Conservation (phyloP, 2,329 filamentous ascomycete species). For the Stemphylium lycopersici region DNA sequence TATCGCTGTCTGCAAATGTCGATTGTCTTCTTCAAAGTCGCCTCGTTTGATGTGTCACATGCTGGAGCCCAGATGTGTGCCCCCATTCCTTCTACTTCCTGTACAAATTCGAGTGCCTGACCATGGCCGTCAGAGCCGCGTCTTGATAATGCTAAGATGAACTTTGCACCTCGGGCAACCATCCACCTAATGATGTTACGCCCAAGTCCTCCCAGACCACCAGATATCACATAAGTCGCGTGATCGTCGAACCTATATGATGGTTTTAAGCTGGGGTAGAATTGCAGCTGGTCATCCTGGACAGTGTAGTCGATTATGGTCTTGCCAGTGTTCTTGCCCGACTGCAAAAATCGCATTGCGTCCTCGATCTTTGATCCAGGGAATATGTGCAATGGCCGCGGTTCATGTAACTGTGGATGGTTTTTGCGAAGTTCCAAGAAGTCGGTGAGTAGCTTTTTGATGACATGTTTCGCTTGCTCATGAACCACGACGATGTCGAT, state of each 20-base stretch:
- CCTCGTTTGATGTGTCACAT: neutral
- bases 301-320: too few relatives aligned
- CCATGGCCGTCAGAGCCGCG: neutral
- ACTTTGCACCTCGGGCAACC: constrained; percentile 19
- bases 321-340: neutral
- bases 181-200: constrained; percentile 23
- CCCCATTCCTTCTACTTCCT: too few relatives aligned
- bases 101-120: neutral
- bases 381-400: neutral
- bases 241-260: too few relatives aligned
- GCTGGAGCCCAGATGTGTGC: too few relatives aligned
- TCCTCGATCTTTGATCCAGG: neutral
- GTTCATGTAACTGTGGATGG: neutral
- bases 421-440: too few relatives aligned
- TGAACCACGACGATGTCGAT: neutral
- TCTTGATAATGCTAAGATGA: constrained; percentile 21
- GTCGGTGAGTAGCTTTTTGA: neutral
- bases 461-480: neutral
- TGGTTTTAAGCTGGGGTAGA: too few relatives aligned
- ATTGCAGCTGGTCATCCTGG: too few relatives aligned
- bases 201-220: constrained; percentile 30
- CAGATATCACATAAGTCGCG: constrained; percentile 26
- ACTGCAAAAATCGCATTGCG: neutral
- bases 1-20: too few relatives aligned
- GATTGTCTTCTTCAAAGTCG: neutral